Base-by-base conservation (phyloP, 768 basidiomycete species). In the Phanerochaete carnosa region DNA sequence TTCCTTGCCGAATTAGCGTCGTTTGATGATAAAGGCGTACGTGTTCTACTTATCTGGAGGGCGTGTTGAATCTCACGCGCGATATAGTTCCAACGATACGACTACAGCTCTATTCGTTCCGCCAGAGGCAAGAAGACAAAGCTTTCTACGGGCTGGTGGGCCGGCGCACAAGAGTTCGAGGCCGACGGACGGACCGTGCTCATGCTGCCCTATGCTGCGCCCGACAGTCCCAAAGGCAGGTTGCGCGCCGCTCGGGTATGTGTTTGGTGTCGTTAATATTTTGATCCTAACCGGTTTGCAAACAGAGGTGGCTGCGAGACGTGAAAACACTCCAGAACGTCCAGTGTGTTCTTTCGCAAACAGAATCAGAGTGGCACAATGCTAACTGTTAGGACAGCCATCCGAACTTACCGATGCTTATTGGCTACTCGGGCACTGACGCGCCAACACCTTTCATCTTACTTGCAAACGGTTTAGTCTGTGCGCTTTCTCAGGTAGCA, bases 351-450 rank as follows among this genome's bases (percentile, higher is more conserved):
- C 35, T 26, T 23, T 12, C 25, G 22, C 4, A n/a, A n/a, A 43
- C 35, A 22, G 16, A 39, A 26, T 23, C 15, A 23, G 26, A 26
- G 26, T 8, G 4, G 19, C 25, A 2, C n/a, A n/a, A n/a, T 33
- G 33, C 54, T 55, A 35, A 37, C 2, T 13, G 30, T 25, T 37
- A 19, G 30, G 15, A 58, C 51, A 82, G 82, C 61, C 82, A 83
- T 58, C 80, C 82, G 19, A 83, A 80, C 63, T 67, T 84, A 25
- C 82, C 83, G 0, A 81, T 83, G 65, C 77, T 84, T 75, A 61
- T 81, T 7, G 82, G 83, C 1, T 80, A 80, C 63, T 83, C 81
- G 0, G 69, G 76, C 15, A 76, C 77, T 16, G 72, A 76, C 35
- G 69, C 77, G 0, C 75, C 75, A 1, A 80, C 79, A 0, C 82